A percentile compares a stretch with the other conserved stretches of the same genome.
These are phyloP conservation scores for Populus hybrid DNA, from an alignment of 441 rosid species.

Conservation along the genomic window DNA sequence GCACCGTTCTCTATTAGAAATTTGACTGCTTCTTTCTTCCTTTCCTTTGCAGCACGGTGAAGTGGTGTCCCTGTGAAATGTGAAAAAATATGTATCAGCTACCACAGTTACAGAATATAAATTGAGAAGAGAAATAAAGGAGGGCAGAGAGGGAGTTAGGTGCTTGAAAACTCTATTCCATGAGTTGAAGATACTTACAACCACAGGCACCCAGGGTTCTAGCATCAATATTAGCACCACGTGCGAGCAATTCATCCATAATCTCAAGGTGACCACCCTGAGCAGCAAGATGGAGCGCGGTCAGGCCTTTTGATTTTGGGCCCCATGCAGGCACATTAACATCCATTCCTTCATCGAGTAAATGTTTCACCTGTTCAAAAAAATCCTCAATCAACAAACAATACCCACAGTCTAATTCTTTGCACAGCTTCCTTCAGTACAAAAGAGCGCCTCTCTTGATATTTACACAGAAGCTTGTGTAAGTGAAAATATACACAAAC, in stretches of 20 bases:
- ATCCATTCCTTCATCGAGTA: constrained; percentile 72
- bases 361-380: constrained; percentile 47
- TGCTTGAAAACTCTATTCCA: not conserved
- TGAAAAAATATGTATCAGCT: not conserved
- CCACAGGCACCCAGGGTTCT: constrained; percentile 89
- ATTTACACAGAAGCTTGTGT: not conserved
- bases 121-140: not conserved
- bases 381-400: constrained; percentile 7
- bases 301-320: constrained; percentile 74
- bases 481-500: too few species aligned
- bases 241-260: constrained; percentile 82
- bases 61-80: constrained; percentile 73
- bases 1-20: constrained; percentile 80
- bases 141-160: not conserved
- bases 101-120: not conserved
- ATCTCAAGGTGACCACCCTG: constrained; percentile 82
- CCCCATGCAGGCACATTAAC: constrained; percentile 76
- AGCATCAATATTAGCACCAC: constrained; percentile 84
- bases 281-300: constrained; percentile 91
- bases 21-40: constrained; percentile 74
- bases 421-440: not conserved
- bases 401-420: not conserved
- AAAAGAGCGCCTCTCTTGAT: not conserved
- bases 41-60: constrained; percentile 72
- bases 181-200: constrained; percentile 40